phyloP scores from a whole-genome alignment of 2,329 filamentous ascomycete genomes.

The Colletotrichum lentis region DNA sequence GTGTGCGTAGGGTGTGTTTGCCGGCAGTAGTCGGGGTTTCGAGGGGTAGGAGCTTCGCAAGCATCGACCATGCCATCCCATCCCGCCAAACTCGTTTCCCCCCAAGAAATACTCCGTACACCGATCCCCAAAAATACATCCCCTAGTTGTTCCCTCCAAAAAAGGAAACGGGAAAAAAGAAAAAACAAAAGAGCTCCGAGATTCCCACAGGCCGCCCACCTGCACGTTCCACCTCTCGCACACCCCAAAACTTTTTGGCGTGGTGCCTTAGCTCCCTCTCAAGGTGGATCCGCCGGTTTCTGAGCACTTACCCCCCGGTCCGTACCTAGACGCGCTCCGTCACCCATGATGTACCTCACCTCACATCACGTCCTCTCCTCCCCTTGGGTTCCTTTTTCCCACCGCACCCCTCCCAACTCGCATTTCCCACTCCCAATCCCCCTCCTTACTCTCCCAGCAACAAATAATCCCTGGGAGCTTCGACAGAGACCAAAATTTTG shows the following conservation, averaged over 20 bases:
- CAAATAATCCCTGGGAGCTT: slow-evolving; percentile 38
- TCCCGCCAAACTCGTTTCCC: background rate
- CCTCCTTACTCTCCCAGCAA: slow-evolving; percentile 36
- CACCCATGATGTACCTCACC: slow-evolving; percentile 32
- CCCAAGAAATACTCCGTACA: background rate
- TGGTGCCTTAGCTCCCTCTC: slow-evolving; percentile 37
- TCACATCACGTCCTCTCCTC: slow-evolving; percentile 18
- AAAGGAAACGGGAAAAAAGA: background rate
- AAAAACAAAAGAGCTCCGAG: slow-evolving; percentile 2
- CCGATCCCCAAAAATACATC: slow-evolving; percentile 7
- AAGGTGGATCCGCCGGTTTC: slow-evolving; percentile 32
- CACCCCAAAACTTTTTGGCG: slow-evolving; percentile 38
- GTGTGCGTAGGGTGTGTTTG: slow-evolving; percentile 1
- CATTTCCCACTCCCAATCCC: slow-evolving; percentile 24
- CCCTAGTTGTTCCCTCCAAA: background rate
- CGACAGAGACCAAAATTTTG: slow-evolving; percentile 39
- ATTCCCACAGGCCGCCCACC: slow-evolving; percentile 32
- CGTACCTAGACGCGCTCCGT: slow-evolving; percentile 28
- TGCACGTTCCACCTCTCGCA: slow-evolving; percentile 28
- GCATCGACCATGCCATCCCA: background rate
- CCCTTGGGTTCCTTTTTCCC: slow-evolving; percentile 7
- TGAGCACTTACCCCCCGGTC: slow-evolving; percentile 25
- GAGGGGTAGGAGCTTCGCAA: slow-evolving; percentile 4
- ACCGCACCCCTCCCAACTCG: slow-evolving; percentile 28
- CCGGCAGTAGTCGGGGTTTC: background rate